Percentiles rank a stretch among this genome's conserved stretches.
These are phyloP conservation scores for Talaromyces liani DNA, from an alignment of 495 filamentous ascomycete genomes.

Conservation along the genomic window DNA sequence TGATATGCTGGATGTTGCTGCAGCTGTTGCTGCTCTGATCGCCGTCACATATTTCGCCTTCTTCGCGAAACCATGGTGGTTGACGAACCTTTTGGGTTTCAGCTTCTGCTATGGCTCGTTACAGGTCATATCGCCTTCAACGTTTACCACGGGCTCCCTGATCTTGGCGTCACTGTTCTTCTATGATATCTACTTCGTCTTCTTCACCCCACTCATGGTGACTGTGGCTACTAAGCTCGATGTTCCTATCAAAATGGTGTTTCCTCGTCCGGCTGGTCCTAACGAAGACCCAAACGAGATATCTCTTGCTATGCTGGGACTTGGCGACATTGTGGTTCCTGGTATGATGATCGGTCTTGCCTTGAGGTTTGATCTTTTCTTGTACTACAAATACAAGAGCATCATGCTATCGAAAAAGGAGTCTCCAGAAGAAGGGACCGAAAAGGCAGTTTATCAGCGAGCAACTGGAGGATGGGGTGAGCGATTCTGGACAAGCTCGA, in stretches of 20 bases:
- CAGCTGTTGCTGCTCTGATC: constrained; percentile 48
- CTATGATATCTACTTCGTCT: constrained; percentile 97
- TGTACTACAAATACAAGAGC: constrained; percentile 64
- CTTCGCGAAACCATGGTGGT: constrained; percentile 62
- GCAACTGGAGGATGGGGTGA: constrained; percentile 74
- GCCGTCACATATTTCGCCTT: constrained; percentile 63
- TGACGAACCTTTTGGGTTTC: constrained; percentile 84
- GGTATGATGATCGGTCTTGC: constrained; percentile 86
- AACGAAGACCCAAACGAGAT: constrained; percentile 27
- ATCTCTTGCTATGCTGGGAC: constrained; percentile 74
- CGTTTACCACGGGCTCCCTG: constrained; percentile 71
- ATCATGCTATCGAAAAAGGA: constrained; percentile 25
- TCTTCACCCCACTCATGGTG: constrained; percentile 95
- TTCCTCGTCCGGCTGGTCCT: constrained; percentile 54
- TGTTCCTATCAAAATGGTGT: constrained; percentile 87
- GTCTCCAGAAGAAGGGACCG: constrained; percentile 23
- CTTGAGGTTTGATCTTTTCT: constrained; percentile 82
- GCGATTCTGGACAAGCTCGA: constrained; percentile 63
- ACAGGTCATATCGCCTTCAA: constrained; percentile 82
- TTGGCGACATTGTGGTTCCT: constrained; percentile 92
- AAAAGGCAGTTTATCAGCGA: constrained; percentile 51
- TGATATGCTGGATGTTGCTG: constrained; percentile 50
- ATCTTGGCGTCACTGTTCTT: constrained; percentile 76
- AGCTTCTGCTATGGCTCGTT: constrained; percentile 77
- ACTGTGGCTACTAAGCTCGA: constrained; percentile 87